A percentile compares a stretch with the other conserved stretches of the same genome.
Evolutionary conservation across 192 early-diverging fungal genomes (phyloP).

Genomic region (Geosiphon pyriformis): DNA sequence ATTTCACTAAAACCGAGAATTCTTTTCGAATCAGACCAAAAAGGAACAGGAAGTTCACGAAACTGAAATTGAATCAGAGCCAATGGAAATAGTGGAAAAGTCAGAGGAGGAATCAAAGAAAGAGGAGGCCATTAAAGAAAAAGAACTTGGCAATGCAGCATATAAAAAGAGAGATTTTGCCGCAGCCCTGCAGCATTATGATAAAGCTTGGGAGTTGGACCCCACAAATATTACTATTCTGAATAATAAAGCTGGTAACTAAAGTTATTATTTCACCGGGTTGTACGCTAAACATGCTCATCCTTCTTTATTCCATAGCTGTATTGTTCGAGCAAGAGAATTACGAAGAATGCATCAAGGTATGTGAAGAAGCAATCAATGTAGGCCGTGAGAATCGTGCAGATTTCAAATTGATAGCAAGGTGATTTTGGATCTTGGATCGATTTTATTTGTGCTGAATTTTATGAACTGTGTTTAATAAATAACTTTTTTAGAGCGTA

Average conservation of each 20-base stretch:
- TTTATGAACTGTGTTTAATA: too few species aligned
- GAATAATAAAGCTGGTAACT: constrained; percentile 89
- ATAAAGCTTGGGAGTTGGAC: constrained; percentile 87
- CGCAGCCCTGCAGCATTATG: constrained; percentile 82
- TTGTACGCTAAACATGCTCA: not conserved
- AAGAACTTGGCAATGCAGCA: constrained; percentile 80
- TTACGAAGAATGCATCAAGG: constrained; percentile 89
- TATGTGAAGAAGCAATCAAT: constrained; percentile 88
- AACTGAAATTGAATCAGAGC: constrained; percentile 31
- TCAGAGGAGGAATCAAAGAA: constrained; percentile 60
- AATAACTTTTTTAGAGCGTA: constrained; percentile 58
- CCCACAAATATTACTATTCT: constrained; percentile 84
- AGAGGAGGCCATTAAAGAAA: constrained; percentile 65
- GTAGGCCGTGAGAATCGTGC: constrained; percentile 82
- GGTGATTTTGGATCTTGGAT: constrained; percentile 37
- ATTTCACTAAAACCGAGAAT: too few species aligned
- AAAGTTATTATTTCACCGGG: not conserved
- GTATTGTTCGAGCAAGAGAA: constrained; percentile 92
- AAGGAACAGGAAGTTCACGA: constrained; percentile 33
- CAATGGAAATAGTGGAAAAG: constrained; percentile 26
- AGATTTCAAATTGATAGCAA: constrained; percentile 92
- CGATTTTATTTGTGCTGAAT: too few species aligned
- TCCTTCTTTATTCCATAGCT: constrained; percentile 41
- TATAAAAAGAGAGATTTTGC: constrained; percentile 95
- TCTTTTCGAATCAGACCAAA: too few species aligned